Evolutionary conservation across 2,329 filamentous ascomycete species (phyloP), one percentile per base, ranked within the genome.

Genomic region (Sporothrix pallida): DNA sequence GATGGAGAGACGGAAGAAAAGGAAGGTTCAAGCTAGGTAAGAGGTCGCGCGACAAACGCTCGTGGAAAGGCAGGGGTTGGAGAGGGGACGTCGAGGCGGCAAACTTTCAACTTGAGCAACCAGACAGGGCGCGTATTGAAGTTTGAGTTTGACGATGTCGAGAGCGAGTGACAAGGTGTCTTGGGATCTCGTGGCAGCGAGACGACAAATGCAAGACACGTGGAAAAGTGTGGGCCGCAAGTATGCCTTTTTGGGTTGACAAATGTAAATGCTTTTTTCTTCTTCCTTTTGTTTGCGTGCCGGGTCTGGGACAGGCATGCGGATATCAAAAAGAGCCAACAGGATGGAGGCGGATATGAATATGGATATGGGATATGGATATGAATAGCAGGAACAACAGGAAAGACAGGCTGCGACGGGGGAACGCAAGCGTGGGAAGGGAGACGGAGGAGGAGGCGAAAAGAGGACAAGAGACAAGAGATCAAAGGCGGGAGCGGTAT

Each of bases 31-130:
- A 52, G 46, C 23, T 44, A 42, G 63, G 48, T 50, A 52, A 37
- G 48, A 58, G 42, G 37, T 72, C 71, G 50, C 62, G 63, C 71
- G 62, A 67, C 62, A 67, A 26, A 20, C 62, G 23, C 62, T 67
- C 48, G 62, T 13, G 42, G 62, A 26, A 67, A 67, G 62, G 62
- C 42, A 48, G 42, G 62, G 62, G 20, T 20, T 48, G 37, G 42
- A 67, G 62, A 67, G 7, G 42, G n/a, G 48, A 44, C 31, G 31
- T 37, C 31, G 62, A 15, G 42, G 62, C 5, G 42, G n/a, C 10
- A 12, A 8, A 23, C 12, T 23, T 2, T 44, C 31, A 63, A 42
- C 37, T 46, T 42, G 20, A 48, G 62, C 20, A 26, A 48, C 13
- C 20, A 63, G 37, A 63, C 46, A 48, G 26, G 62, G 62, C 20